A percentile compares a stretch with the other conserved stretches of the same genome.
Conservation (phyloP, 1,284 basidiomycete genomes). For the Ustilago lituana region DNA sequence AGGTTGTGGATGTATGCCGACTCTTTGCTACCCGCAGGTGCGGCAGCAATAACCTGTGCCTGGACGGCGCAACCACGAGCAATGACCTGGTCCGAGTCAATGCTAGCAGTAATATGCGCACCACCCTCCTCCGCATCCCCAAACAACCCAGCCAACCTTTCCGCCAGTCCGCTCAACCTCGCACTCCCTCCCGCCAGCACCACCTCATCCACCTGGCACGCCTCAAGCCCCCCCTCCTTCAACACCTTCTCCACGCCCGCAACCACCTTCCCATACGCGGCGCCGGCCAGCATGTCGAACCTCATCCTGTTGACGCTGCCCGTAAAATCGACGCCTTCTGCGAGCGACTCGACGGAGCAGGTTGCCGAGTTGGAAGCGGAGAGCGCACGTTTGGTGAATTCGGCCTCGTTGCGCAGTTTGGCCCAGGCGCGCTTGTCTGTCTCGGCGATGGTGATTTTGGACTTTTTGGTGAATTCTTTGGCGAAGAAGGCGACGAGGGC, state of each 20-base stretch:
- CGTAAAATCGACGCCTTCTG: conserved; percentile 92
- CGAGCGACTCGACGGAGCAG: conserved; percentile 89
- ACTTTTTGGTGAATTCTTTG: conserved; percentile 97
- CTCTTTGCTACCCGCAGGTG: conserved; percentile 52
- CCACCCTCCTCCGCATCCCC: conserved; percentile 75
- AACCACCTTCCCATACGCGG: conserved; percentile 79
- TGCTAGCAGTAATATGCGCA: conserved; percentile 71
- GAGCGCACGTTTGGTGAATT: conserved; percentile 93
- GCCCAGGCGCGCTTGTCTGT: conserved; percentile 81
- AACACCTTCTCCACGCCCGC: conserved; percentile 76
- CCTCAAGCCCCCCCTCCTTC: conserved; percentile 75
- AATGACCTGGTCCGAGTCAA: conserved; percentile 88
- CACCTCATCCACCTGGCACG: conserved; percentile 83
- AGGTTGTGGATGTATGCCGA: conserved; percentile 48
- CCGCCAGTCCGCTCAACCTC: conserved; percentile 84
- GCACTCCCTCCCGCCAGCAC: conserved; percentile 86
- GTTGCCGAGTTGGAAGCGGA: conserved; percentile 88
- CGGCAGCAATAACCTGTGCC: conserved; percentile 70
- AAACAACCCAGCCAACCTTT: conserved; percentile 78
- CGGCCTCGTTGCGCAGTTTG: conserved; percentile 89
- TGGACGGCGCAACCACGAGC: conserved; percentile 89
- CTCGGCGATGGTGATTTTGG: conserved; percentile 76
- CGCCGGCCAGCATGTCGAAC: conserved; percentile 85
- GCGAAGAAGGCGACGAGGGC: conserved; percentile 90
- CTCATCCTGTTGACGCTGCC: conserved; percentile 91